Conservation (phyloP, 768 basidiomycete genomes). For the Zangia roseola region DNA sequence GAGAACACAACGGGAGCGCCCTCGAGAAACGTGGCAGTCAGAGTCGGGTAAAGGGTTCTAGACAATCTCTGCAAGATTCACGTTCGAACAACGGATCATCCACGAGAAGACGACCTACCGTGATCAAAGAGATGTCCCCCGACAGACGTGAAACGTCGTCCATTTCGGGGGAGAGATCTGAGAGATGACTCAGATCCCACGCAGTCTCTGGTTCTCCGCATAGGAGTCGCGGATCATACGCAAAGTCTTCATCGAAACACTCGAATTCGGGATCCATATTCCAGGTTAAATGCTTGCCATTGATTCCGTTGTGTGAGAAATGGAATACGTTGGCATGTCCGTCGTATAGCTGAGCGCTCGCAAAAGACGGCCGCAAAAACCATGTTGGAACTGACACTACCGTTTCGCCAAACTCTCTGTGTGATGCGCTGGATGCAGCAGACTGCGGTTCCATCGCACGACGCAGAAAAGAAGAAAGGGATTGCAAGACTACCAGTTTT, state of each 20-base stretch:
- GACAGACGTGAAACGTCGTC: constrained; percentile 13
- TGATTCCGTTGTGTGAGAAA: constrained; percentile 14
- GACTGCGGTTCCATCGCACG: constrained; percentile 37
- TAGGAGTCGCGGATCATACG: constrained; percentile 20
- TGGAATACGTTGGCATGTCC: constrained; percentile 51
- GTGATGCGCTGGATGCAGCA: constrained; percentile 16
- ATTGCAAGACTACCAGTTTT: constrained; percentile 72
- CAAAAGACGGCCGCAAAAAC: constrained; percentile 66
- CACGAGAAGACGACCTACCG: constrained; percentile 21
- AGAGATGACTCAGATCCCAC: constrained; percentile 39
- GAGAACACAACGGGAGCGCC: constrained; percentile 81
- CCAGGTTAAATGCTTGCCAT: constrained; percentile 26
- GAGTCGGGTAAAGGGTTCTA: constrained; percentile 69
- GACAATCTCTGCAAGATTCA: constrained; percentile 56
- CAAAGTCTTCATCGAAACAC: constrained; percentile 31
- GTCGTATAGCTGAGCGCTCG: constrained; percentile 46
- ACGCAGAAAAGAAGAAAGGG: constrained; percentile 66
- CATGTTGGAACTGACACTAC: constrained; percentile 45
- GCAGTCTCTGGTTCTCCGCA: constrained; percentile 11
- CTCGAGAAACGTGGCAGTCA: constrained; percentile 85
- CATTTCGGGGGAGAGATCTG: constrained; percentile 17
- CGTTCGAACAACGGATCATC: constrained; percentile 14
- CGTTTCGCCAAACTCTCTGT: constrained; percentile 7
- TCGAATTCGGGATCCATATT: constrained; percentile 23
- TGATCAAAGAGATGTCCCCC: constrained; percentile 23